Base-by-base conservation (phyloP, 2,329 filamentous ascomycete genomes). In the Aspergillus ochraceoroseus region DNA sequence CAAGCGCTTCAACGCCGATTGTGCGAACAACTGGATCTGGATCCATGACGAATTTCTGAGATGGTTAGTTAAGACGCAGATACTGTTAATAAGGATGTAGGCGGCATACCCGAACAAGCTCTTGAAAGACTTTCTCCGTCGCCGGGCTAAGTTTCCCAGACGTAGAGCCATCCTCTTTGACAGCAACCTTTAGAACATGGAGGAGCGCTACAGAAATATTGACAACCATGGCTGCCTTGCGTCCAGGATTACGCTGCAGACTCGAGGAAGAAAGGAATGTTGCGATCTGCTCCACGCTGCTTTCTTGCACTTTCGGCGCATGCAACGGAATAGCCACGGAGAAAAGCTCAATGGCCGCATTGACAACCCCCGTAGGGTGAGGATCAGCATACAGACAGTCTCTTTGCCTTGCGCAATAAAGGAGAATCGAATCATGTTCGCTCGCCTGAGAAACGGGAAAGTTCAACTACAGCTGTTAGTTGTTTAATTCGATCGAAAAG, bases 281-380 rank as follows among this genome's bases (percentile, higher is more conserved):
- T 11, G 86, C 83, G 32, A 96, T 82, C 59, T 98, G 92, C 63
- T 98, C 92, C 7, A 98, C 70, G 32, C 94, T 87, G 58, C 90
- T 95, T 63, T 98, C 92, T 57, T 98, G 92, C 2, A 98, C 86
- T 57, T 90, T 95, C 3, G 87, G 76, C 0, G 86, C 84, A 31
- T 94, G 94, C 7, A 95, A 71, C 2, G 92, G 89, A 42, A 98
- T 82, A 26, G 87, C 85, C 38, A 94, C 86, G 2, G 89, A 87
- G 61, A 98, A 98, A 0, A 96, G 72, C 47, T 92, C 83, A 41
- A 98, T 94, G 0, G 92, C 89, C 57, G 90, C 81, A 58, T 98
- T 95, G 46, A 96, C 86, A 17, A 95, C 89, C 58, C 95, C 89
- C 0, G 90, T 98, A 0, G 86, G 82, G 4, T 92, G 83, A 6